Evolutionary conservation across 2,329 filamentous ascomycete genomes (phyloP), one percentile per base, ranked within the genome.

Genomic region (Claviceps paspali): DNA sequence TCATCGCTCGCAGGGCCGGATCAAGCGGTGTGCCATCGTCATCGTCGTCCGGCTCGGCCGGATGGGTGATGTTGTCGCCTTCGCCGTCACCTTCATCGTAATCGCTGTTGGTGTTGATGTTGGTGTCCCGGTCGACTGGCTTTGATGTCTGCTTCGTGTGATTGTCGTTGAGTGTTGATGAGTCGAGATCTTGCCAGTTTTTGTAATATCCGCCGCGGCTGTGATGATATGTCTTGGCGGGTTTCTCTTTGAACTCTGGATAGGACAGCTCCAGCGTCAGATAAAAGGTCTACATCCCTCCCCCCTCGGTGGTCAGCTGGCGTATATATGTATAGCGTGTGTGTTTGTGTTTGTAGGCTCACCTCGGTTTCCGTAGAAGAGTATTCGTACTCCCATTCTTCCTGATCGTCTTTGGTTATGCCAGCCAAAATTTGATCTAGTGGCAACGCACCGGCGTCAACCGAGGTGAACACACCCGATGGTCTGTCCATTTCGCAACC

Each of bases 341-440:
- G 23, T 10, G 33, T 18, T 7, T 6, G 24, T 15, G 33, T 9
- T 29, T n/a, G n/a, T n/a, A n/a, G n/a, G 21, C 33, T 12, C 15
- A 72, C 74, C 62, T 79, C 75, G 11, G 65, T 76, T 48, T 79
- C 73, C 0, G 71, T 76, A 3, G 60, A 55, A 0, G 75, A 79
- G 48, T 79, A 79, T 45, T 79, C 75, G 45, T 78, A 79, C 48
- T 79, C 75, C 72, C 73, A 79, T 35, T 76, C 73, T 34, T 78
- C 70, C 41, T 75, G 62, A 5, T 64, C 66, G 21, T 62, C 60
- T 8, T 43, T 42, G 18, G 44, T 40, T 12, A 52, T 39, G 27
- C 52, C 45, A n/a, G 45, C 35, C 21, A 52, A 23, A 11, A 50
- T 35, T 32, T 53, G 48, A 23, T 58, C 49, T 21, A 58, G 33